Percentiles rank a stretch among this genome's conserved stretches.
Evolutionary conservation across 495 filamentous ascomycete species (phyloP).

Genomic region (Trichoderma parareesei): DNA sequence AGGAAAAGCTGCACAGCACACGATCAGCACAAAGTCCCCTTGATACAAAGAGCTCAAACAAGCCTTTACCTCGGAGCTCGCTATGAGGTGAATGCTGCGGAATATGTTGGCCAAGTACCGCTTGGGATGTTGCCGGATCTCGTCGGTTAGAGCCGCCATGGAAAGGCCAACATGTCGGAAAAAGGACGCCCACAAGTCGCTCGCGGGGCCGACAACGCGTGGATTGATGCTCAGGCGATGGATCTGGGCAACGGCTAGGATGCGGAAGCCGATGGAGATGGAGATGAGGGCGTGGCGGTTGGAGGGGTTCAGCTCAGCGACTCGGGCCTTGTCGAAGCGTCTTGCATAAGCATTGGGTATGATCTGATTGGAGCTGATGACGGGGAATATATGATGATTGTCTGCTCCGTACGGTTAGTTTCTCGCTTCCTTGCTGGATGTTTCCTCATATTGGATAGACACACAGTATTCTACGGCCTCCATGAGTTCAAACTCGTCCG

Average conservation of each 20-base stretch:
- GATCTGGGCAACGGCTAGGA: constrained; percentile 17
- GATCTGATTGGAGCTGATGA: constrained; percentile 18
- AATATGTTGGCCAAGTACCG: constrained; percentile 19
- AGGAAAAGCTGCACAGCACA: neutral
- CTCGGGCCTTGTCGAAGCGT: constrained; percentile 6
- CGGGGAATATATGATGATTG: constrained; percentile 24
- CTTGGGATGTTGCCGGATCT: constrained; percentile 17
- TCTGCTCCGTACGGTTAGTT: constrained; percentile 14
- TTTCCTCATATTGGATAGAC: neutral
- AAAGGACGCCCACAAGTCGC: constrained; percentile 19
- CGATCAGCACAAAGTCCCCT: neutral
- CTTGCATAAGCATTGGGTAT: constrained; percentile 16
- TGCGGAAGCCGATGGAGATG: constrained; percentile 18
- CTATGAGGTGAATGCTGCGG: constrained; percentile 17
- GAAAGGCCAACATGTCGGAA: constrained; percentile 24
- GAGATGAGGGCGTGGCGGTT: constrained; percentile 25
- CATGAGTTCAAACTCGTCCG: constrained; percentile 4
- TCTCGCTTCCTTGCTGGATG: neutral
- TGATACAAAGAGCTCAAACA: neutral
- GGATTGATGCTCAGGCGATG: constrained; percentile 9
- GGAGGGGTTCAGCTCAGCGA: constrained; percentile 20
- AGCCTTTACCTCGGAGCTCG: constrained; percentile 16
- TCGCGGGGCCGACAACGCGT: neutral
- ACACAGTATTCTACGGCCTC: constrained; percentile 16
- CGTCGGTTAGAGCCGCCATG: constrained; percentile 24